Evolutionary conservation across 129 eudicot species (phyloP), one percentile per base, ranked within the genome.

Genomic region (Escallonia rubra): DNA sequence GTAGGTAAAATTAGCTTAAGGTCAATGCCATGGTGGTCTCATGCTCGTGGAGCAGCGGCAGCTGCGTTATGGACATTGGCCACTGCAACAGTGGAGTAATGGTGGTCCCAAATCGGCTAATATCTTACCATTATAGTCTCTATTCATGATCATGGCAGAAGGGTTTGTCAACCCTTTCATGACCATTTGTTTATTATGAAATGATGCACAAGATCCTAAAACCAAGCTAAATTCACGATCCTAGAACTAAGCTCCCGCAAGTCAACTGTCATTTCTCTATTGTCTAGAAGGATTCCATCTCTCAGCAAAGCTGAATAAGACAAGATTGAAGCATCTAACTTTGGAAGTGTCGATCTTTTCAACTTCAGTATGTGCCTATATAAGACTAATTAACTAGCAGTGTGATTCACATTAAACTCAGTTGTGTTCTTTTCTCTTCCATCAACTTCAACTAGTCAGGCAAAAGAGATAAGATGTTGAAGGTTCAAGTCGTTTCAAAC

Each of bases 401-500:
- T n/a, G n/a, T n/a, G 14, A 54, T 11, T 7, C n/a, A 54, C 59
- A 54, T 0, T 54, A 14, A 12, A 54, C 59, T 41, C 12, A 16
- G n/a, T 50, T 49, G 69, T 41, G 57, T 65, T 23, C 34, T 23
- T 23, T 23, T 23, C 34, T 23, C 34, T 23, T 23, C 34, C 34
- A 23, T 23, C 34, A 23, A 23, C 34, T 23, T 23, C 34, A 23
- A n/a, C 13, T 8, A 56, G 48, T 0, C 44, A 65, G 43, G 23
- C 10, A 38, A 10, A 3, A 52, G 55, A 59, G 66, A 74, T n/a
- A n/a, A 4, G 47, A 80, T 51, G 66, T 67, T 68, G 68, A 79
- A 48, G n/a, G 83, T 83, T 40, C 47, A 81, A 38, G 71, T 83
- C 57, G 70, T 86, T 52, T 90, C 90, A 4, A 63, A 38, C 43